phyloP scores from a whole-genome alignment of 2,329 filamentous ascomycete genomes.

The Phialophora verrucosa region DNA sequence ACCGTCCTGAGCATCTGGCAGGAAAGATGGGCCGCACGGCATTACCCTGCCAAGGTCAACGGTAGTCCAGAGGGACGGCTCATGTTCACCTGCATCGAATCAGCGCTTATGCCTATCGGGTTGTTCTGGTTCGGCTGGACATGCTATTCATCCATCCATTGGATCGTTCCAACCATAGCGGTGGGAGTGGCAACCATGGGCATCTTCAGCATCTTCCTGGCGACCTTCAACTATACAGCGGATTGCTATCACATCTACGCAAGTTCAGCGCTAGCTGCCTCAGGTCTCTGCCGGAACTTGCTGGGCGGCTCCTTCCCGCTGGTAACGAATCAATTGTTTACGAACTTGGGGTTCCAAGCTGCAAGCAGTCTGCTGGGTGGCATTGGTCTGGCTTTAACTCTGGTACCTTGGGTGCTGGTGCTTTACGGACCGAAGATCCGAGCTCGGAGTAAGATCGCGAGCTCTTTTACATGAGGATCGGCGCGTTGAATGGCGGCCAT shows the following conservation, averaged over 20 bases:
- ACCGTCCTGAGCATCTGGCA: conserved; percentile 74
- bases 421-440: conserved; percentile 79
- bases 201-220: conserved; percentile 84
- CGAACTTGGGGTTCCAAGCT: conserved; percentile 69
- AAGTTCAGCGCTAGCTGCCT: conserved; percentile 81
- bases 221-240: conserved; percentile 90
- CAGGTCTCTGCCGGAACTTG: conserved; percentile 87
- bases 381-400: conserved; percentile 68
- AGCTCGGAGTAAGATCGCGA: conserved; percentile 75
- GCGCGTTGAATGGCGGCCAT: not conserved
- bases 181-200: conserved; percentile 79
- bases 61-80: conserved; percentile 74
- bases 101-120: conserved; percentile 76
- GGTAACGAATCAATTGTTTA: conserved; percentile 75
- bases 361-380: conserved; percentile 78
- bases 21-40: conserved; percentile 59
- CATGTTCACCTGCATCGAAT: conserved; percentile 80
- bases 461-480: conserved; percentile 23
- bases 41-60: conserved; percentile 44
- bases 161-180: conserved; percentile 73
- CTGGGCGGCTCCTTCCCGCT: conserved; percentile 81
- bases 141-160: conserved; percentile 62
- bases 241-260: conserved; percentile 87
- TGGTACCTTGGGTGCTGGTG: conserved; percentile 83
- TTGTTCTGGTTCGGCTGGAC: conserved; percentile 82